Evolutionary conservation across 2,329 filamentous ascomycete species (phyloP), one percentile per base, ranked within the genome.

Genomic region (Uncinocarpus reesii): DNA sequence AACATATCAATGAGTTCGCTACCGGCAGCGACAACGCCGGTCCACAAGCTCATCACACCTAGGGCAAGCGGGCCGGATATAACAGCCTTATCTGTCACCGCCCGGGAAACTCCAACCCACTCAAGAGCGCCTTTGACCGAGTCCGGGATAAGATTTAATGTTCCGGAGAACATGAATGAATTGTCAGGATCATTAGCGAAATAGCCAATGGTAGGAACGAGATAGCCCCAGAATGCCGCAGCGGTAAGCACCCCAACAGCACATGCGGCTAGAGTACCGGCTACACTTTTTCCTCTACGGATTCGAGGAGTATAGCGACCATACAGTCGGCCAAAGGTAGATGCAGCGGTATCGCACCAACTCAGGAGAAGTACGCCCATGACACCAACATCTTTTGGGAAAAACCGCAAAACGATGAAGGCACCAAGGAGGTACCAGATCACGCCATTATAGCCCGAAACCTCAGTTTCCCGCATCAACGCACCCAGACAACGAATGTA

Each of bases 311-410:
- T 98, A 63, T 95, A 89, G 53, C 83, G 79, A 35, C 92, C 92
- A 69, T 86, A 96, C 11, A 90, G 72, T 47, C 92, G 79, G 46
- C 92, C 92, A 61, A 98, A 89, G 0, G 92, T 98, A 62, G 84
- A 92, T 43, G 92, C 92, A 29, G 92, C 92, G 1, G 92, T 96
- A 65, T 98, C 92, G 68, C 92, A 98, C 92, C 92, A 98, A 62
- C 86, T 93, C 20, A 98, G 78, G 34, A 98, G 77, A 59, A 98
- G 73, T 36, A 96, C 84, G 52, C 84, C 82, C 73, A 96, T 83
- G 42, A 94, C 83, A 6, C 83, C 88, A 20, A 98, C 78, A 59
- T 98, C 92, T 70, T 96, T 98, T 54, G 89, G 87, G 65, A 93
- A 87, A 64, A 86, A 87, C 56, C 79, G 79, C 56, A 96, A 78